Base-by-base conservation (phyloP, 225 moss, liverwort and hornwort genomes). In the Physcomitrellopsis africana region DNA sequence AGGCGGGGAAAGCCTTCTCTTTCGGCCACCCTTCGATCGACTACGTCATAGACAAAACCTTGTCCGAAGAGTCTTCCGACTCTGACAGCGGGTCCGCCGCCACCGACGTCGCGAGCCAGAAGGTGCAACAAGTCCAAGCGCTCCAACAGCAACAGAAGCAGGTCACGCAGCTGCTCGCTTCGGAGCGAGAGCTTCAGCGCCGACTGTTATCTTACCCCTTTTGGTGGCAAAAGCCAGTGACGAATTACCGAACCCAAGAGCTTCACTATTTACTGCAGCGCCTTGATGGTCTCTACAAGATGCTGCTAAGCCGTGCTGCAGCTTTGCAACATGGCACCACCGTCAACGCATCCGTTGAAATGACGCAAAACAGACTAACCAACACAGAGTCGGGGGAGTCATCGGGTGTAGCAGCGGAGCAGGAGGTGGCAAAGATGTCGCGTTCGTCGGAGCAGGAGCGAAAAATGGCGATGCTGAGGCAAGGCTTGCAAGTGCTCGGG, bases 1-100 rank as follows among this genome's bases (percentile, higher is more conserved):
- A 83, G 64, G 84, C 87, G 14, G 89, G 89, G 10, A 87, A 89
- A 64, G 85, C 88, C 0, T 88, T 88, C 27, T 85, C 88, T 5
- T 88, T 88, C 23, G 88, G 88, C 0, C 88, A 88, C 1, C 88
- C 88, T 3, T 88, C 82, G 18, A 82, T 88, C 11, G 88, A 88
- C 17, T 85, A 88, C 51, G 88, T 88, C 0, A 76, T 88, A 19
- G 88, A 85, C 8, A 88, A 85, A 44, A 83, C 88, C 0, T 26
- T 83, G 18, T 75, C 74, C 1, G 75, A 29, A 0, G 76, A 77
- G 13, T 70, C 76, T 0, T 75, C 67, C 14, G 84, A 75, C 42
- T 82, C 80, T 5, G 82, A 84, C 42, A 75, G 72, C 37, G 67
- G 72, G 37, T 76, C 79, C 0, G 69, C 65, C 8, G 44, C 75